These are phyloP conservation scores for Suillus weaverae DNA, from an alignment of 768 basidiomycete genomes.

Conservation along the genomic window DNA sequence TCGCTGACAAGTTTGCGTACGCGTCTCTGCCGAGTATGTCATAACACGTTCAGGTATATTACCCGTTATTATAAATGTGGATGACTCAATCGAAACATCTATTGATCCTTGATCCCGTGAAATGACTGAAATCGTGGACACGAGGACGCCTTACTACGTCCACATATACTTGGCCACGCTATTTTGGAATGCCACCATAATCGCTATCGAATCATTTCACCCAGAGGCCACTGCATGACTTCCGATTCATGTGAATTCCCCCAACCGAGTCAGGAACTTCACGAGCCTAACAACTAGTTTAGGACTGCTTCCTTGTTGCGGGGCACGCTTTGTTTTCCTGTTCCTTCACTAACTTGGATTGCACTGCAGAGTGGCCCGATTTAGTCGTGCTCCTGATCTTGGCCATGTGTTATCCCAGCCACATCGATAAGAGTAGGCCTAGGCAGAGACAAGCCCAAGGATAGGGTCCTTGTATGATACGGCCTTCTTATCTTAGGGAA, in stretches of 20 bases:
- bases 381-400: neutral
- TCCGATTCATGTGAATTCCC: neutral
- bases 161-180: neutral
- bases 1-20: neutral
- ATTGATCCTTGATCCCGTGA: neutral
- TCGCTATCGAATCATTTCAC: neutral
- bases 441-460: neutral
- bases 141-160: neutral
- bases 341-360: neutral
- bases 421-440: neutral
- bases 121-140: neutral
- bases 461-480: neutral
- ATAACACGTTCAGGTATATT: neutral
- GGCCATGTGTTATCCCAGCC: neutral
- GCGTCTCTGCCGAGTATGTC: conserved; percentile 1
- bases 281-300: neutral
- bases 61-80: neutral
- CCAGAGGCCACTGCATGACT: neutral
- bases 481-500: neutral
- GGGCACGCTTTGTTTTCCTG: neutral
- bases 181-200: neutral
- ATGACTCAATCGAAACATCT: neutral
- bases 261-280: neutral
- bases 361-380: neutral
- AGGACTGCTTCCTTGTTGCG: neutral